Percentiles rank a stretch among this genome's conserved stretches.
These are phyloP conservation scores for Salvia hispanica DNA, from an alignment of 257 asterid genomes.

Conservation along the genomic window DNA sequence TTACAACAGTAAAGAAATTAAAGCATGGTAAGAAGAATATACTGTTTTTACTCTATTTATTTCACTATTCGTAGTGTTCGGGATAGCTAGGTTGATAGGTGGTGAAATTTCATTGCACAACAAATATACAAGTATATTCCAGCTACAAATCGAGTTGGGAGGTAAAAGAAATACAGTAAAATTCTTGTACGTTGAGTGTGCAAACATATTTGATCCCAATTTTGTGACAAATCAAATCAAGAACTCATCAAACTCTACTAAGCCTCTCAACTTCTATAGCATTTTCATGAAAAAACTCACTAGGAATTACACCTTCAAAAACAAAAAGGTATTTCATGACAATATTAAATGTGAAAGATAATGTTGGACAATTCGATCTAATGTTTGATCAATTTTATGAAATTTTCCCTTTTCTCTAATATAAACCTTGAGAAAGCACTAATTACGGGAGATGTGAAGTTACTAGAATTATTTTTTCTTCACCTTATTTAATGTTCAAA, in stretches of 20 bases:
- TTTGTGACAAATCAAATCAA: neutral
- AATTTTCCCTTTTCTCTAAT: no score
- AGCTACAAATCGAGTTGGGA: constrained; percentile 22
- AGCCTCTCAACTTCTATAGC: no score
- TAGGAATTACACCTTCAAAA: neutral
- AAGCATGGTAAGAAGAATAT: no score
- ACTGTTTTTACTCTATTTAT: no score
- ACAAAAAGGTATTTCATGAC: neutral
- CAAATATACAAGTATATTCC: constrained; percentile 21
- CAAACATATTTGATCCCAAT: constrained; percentile 28
- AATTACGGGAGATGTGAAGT: no score
- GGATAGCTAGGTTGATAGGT: neutral
- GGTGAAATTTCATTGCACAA: constrained; percentile 24
- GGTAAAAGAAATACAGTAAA: constrained; percentile 24
- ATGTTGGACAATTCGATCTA: neutral
- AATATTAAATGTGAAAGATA: neutral
- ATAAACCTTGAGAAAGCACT: no score
- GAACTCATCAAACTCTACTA: no score
- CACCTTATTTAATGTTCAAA: no score
- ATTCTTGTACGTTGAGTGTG: constrained; percentile 38
- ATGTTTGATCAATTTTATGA: neutral
- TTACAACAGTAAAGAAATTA: no score
- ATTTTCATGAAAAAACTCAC: constrained; percentile 24
- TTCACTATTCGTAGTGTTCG: no score
- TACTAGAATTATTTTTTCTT: no score